These are phyloP conservation scores for Halenospora varia DNA, from an alignment of 495 filamentous ascomycete species.

Conservation along the genomic window DNA sequence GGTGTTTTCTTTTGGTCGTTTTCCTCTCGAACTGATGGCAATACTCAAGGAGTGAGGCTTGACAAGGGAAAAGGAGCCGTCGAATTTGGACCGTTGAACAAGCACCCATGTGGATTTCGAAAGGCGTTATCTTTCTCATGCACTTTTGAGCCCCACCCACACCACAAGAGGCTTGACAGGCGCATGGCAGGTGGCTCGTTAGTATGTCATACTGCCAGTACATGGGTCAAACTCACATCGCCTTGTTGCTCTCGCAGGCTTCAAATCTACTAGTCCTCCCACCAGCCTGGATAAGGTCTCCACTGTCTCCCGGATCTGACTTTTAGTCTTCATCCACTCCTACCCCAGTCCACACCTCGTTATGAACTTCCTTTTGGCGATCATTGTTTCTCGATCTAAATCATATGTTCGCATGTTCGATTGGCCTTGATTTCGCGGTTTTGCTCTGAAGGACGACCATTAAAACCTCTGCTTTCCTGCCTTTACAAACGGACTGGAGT, in stretches of 20 bases:
- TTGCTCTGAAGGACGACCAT: too few species aligned
- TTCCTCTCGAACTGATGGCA: background rate
- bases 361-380: too few species aligned
- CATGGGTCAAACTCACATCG: constrained; percentile 5
- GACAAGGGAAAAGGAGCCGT: too few species aligned
- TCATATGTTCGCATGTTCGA: too few species aligned
- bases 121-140: constrained; percentile 1
- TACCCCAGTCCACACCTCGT: background rate
- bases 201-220: constrained; percentile 10
- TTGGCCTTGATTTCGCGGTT: too few species aligned
- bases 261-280: background rate
- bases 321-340: background rate
- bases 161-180: constrained; percentile 14
- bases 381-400: too few species aligned
- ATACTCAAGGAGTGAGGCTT: too few species aligned
- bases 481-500: too few species aligned
- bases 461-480: too few species aligned
- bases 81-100: too few species aligned
- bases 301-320: background rate
- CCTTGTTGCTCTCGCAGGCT: background rate
- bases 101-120: background rate
- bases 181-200: constrained; percentile 14
- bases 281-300: background rate
- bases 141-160: background rate
- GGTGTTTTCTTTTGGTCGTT: background rate